These are phyloP conservation scores for Citrullus colocynthis DNA, from an alignment of 306 rosid genomes.

Conservation along the genomic window DNA sequence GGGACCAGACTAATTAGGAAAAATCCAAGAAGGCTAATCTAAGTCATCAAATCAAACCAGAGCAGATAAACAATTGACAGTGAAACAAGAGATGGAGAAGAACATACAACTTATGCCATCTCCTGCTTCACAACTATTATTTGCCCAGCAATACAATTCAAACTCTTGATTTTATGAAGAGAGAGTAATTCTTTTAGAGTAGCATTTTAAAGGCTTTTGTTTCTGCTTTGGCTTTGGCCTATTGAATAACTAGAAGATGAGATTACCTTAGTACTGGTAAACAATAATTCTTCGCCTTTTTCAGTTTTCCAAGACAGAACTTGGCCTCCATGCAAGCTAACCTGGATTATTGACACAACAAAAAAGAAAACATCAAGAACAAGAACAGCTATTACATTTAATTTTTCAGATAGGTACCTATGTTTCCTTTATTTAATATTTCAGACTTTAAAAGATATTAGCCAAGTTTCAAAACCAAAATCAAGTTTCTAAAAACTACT, in stretches of 20 bases:
- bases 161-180: not conserved
- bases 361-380: not conserved
- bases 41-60: not conserved
- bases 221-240: not conserved
- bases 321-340: constrained; percentile 85
- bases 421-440: not conserved
- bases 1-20: not conserved
- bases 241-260: not conserved
- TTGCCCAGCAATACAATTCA: not conserved
- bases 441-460: not conserved
- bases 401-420: not conserved
- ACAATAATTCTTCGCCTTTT: constrained; percentile 58
- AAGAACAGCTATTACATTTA: not conserved
- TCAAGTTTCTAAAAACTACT: not conserved
- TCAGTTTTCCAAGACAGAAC: constrained; percentile 84
- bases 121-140: not conserved
- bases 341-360: constrained; percentile 26
- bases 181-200: not conserved
- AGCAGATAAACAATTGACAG: not conserved
- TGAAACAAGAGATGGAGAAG: not conserved
- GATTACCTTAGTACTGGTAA: constrained; percentile 58
- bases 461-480: not conserved
- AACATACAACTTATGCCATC: not conserved
- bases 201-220: not conserved
- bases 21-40: not conserved